Percentiles rank a stretch among this genome's conserved stretches.
phyloP scores from a whole-genome alignment of 73 alveolate genomes.

The Paramecium sonneborni region DNA sequence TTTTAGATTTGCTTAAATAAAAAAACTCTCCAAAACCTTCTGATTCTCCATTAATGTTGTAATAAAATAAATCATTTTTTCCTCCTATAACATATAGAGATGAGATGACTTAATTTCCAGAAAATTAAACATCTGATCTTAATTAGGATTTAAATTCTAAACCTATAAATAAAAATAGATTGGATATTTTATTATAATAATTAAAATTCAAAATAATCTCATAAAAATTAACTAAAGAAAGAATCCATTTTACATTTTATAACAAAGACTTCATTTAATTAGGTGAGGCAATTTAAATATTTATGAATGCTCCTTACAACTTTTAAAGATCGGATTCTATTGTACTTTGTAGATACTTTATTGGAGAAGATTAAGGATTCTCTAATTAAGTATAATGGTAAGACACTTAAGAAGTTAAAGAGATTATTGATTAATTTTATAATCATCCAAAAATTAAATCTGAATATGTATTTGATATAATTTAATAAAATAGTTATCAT shows the following conservation, averaged over 20 bases:
- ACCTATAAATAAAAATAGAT: slow-evolving; percentile 14
- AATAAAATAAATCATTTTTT: neutral
- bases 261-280: neutral
- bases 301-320: neutral
- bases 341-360: neutral
- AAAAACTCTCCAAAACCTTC: slow-evolving; percentile 15
- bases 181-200: neutral
- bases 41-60: neutral
- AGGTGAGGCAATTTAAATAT: neutral
- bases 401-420: slow-evolving; percentile 32
- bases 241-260: neutral
- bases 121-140: neutral
- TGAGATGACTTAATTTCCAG: neutral
- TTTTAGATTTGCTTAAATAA: neutral
- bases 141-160: neutral
- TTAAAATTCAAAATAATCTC: neutral
- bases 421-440: neutral
- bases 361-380: slow-evolving; percentile 37
- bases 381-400: neutral
- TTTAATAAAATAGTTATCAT: neutral
- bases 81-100: slow-evolving; percentile 41
- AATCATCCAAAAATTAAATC: neutral
- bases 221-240: slow-evolving; percentile 32
- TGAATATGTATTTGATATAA: neutral
- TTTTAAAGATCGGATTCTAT: neutral